Percentiles rank a stretch among this genome's conserved stretches.
These are phyloP conservation scores for Pythium phragmitis DNA, from an alignment of 352 stramenopile species.

Conservation along the genomic window DNA sequence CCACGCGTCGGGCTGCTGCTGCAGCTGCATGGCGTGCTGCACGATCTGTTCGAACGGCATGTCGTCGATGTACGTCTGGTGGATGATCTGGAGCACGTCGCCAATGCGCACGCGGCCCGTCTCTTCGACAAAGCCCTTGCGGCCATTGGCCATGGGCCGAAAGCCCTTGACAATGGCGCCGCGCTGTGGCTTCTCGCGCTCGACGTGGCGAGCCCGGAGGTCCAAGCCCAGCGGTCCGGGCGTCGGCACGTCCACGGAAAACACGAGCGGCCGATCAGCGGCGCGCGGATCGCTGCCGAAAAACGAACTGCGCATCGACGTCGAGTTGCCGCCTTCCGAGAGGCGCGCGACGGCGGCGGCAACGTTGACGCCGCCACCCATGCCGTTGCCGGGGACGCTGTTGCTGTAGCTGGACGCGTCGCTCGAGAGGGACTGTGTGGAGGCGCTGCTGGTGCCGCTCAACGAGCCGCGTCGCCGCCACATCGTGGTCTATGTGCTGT, in stretches of 20 bases:
- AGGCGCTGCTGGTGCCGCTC: conserved; percentile 18
- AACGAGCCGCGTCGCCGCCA: conserved; percentile 28
- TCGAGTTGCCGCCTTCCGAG: conserved; percentile 31
- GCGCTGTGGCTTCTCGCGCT: conserved; percentile 70
- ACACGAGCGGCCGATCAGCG: conserved; percentile 61
- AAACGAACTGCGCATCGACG: conserved; percentile 32
- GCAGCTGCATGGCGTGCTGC: conserved; percentile 68
- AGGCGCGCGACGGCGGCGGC: conserved; percentile 17
- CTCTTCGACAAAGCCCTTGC: conserved; percentile 66
- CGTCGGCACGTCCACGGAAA: conserved; percentile 71
- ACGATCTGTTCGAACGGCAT: conserved; percentile 86
- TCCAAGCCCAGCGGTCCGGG: conserved; percentile 70
- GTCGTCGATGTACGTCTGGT: conserved; percentile 75
- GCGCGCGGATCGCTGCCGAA: conserved; percentile 55
- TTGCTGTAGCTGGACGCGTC: neutral
- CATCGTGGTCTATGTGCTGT: conserved; percentile 7
- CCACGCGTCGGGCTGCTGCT: conserved; percentile 67
- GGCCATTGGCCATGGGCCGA: conserved; percentile 47
- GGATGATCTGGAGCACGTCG: conserved; percentile 79
- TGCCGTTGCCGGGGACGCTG: neutral
- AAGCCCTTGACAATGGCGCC: conserved; percentile 82
- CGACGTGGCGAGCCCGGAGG: conserved; percentile 66
- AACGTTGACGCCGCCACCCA: neutral
- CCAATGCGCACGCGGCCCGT: conserved; percentile 73
- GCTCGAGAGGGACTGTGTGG: neutral